Conservation (phyloP, 805 yeast species). For the Candida andamanensis region DNA sequence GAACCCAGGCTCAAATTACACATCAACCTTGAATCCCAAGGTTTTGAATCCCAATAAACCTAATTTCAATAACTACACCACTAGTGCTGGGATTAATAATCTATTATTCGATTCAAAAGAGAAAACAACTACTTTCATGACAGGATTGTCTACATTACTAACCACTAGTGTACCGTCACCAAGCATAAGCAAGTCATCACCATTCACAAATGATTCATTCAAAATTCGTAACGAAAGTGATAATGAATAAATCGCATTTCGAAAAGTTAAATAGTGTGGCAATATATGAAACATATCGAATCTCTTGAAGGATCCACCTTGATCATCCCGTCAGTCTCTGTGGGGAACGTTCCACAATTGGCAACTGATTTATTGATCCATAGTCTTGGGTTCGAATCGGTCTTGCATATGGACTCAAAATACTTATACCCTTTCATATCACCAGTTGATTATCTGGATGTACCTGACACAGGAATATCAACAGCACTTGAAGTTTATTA, state of each 20-base stretch:
- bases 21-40: no score
- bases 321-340: conserved; percentile 75
- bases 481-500: conserved; percentile 65
- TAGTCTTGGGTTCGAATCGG: conserved; percentile 47
- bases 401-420: conserved; percentile 54
- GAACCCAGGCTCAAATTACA: background rate
- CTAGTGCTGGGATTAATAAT: no score
- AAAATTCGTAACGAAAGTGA: conserved; percentile 6
- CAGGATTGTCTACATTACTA: conserved; percentile 4
- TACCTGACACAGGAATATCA: conserved; percentile 36
- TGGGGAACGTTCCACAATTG: conserved; percentile 89
- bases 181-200: no score
- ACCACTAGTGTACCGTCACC: no score
- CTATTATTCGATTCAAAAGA: background rate
- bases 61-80: conserved; percentile 12
- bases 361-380: conserved; percentile 68
- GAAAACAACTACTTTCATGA: conserved; percentile 1
- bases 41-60: conserved; percentile 24
- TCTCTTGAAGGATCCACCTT: conserved; percentile 29
- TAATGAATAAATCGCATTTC: conserved; percentile 1
- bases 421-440: conserved; percentile 79
- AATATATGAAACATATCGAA: background rate
- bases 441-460: conserved; percentile 50
- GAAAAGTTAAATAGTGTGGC: background rate
- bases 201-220: no score